These are phyloP conservation scores for Termitomyces bulborhizus DNA, from an alignment of 768 basidiomycete genomes.

Conservation along the genomic window DNA sequence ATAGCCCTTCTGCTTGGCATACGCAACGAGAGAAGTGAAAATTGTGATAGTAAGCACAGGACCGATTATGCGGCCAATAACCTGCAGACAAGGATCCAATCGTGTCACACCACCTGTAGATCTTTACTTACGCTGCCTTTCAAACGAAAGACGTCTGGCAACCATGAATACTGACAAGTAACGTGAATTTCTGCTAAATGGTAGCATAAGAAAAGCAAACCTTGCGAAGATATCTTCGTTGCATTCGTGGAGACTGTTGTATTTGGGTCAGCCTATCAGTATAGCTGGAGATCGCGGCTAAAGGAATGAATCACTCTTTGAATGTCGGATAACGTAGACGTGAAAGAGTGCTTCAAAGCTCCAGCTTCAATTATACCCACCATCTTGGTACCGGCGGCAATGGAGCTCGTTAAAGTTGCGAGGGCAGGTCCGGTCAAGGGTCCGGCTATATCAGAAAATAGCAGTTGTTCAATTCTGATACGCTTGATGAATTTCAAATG, in stretches of 20 bases:
- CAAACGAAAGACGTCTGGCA: slow-evolving; percentile 80
- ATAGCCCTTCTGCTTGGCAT: slow-evolving; percentile 51
- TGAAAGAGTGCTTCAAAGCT: slow-evolving; percentile 24
- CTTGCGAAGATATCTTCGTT: slow-evolving; percentile 48
- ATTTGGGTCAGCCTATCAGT: background rate
- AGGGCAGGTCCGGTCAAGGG: background rate
- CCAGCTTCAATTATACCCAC: slow-evolving; percentile 9
- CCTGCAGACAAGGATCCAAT: slow-evolving; percentile 30
- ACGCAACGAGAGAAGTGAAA: slow-evolving; percentile 59
- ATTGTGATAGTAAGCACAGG: slow-evolving; percentile 82
- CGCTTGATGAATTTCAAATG: background rate
- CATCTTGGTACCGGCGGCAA: slow-evolving; percentile 3
- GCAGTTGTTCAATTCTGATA: background rate
- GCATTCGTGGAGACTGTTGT: slow-evolving; percentile 37
- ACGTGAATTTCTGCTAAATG: background rate
- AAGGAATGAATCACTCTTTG: slow-evolving; percentile 12
- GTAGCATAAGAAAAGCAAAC: slow-evolving; percentile 13
- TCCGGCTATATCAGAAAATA: background rate
- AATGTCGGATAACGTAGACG: slow-evolving; percentile 21
- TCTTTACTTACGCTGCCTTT: slow-evolving; percentile 68
- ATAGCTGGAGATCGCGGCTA: background rate
- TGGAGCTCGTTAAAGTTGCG: background rate
- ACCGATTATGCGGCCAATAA: slow-evolving; percentile 65
- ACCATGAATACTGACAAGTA: slow-evolving; percentile 71
- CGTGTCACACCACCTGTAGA: slow-evolving; percentile 4